phyloP scores from a whole-genome alignment of 2,329 filamentous ascomycete species.

The Beauveria sp. region DNA sequence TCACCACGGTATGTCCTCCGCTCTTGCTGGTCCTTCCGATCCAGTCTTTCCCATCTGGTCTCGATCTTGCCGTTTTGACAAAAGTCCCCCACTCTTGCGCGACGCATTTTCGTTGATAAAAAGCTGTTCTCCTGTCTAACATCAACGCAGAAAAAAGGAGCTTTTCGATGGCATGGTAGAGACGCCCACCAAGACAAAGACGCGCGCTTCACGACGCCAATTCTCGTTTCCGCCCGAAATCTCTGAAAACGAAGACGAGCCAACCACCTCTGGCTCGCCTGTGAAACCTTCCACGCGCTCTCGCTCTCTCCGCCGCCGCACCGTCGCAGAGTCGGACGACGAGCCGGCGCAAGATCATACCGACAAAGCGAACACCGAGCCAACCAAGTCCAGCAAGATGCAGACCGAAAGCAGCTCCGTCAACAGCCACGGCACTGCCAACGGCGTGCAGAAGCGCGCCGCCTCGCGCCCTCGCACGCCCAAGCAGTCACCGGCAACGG shows the following conservation, averaged over 20 bases:
- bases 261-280: conserved; percentile 33
- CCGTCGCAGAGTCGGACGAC: conserved; percentile 43
- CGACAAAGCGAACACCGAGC: conserved; percentile 11
- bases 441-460: neutral
- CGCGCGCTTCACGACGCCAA: conserved; percentile 43
- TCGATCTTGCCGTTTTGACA: neutral
- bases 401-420: conserved; percentile 8
- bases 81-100: neutral
- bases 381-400: neutral
- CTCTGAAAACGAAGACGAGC: conserved; percentile 42
- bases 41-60: conserved; percentile 4
- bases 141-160: conserved; percentile 46
- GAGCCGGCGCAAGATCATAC: conserved; percentile 39
- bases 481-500: neutral
- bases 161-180: conserved; percentile 55
- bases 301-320: conserved; percentile 36
- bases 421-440: conserved; percentile 10
- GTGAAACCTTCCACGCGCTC: conserved; percentile 30
- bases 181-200: conserved; percentile 34
- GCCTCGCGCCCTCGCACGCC: conserved; percentile 3
- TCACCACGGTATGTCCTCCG: conserved; percentile 27
- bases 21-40: neutral
- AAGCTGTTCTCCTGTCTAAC: neutral
- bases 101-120: neutral
- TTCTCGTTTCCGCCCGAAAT: conserved; percentile 37